These are phyloP conservation scores for Paecilomyces sp. DNA, from an alignment of 2,329 filamentous ascomycete genomes.

Conservation along the genomic window DNA sequence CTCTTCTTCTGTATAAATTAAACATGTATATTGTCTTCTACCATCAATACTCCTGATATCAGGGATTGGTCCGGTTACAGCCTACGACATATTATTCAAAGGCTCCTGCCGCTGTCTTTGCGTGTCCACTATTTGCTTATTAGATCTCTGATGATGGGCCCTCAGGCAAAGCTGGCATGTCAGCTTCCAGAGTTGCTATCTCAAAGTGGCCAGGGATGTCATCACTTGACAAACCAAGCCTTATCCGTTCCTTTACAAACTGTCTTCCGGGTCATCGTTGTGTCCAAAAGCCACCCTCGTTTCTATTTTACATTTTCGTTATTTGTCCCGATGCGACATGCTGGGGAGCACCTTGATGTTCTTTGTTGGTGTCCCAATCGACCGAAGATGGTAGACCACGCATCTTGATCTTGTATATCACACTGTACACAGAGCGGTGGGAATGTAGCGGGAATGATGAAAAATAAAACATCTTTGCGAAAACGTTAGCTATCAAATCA, in stretches of 20 bases:
- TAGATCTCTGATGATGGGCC: not conserved
- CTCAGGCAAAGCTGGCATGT: not conserved
- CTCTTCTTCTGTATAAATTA: constrained; percentile 1
- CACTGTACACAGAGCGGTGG: not conserved
- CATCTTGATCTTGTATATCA: not conserved
- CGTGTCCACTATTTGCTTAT: not conserved
- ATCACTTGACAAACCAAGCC: not conserved
- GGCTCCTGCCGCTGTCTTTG: not conserved
- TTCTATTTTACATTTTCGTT: not conserved
- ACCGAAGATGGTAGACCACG: not conserved
- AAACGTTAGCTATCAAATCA: not conserved
- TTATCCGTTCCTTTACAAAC: not conserved
- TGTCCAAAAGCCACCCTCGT: not conserved
- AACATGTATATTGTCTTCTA: not conserved
- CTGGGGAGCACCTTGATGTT: not conserved
- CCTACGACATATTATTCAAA: not conserved
- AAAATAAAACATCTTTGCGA: not conserved
- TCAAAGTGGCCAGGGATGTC: not conserved
- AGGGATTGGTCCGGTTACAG: not conserved
- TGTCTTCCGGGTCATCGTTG: not conserved
- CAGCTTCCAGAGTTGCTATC: not conserved
- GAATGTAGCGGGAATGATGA: not conserved
- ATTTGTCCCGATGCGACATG: not conserved
- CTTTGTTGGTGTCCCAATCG: not conserved
- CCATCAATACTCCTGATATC: not conserved